Percentiles rank a stretch among this genome's conserved stretches.
phyloP scores from a whole-genome alignment of 805 yeast species.

The Candida coleopterorum region DNA sequence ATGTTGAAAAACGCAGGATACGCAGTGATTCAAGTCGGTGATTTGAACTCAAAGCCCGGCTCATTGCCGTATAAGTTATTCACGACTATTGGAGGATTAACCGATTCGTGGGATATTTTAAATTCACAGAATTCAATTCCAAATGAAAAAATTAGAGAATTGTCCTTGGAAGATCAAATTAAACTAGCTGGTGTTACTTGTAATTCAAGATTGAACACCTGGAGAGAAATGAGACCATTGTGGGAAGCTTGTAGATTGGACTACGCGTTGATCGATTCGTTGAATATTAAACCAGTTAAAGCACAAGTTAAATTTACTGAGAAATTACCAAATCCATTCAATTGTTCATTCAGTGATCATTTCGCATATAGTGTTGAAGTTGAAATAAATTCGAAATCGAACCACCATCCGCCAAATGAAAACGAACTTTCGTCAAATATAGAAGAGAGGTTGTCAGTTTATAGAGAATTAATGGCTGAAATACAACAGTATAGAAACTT shows the following conservation, averaged over 20 bases:
- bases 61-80: constrained; percentile 75
- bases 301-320: constrained; percentile 78
- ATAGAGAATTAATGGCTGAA: constrained; percentile 26
- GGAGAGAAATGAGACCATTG: constrained; percentile 56
- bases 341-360: constrained; percentile 82
- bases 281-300: constrained; percentile 46
- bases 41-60: constrained; percentile 84
- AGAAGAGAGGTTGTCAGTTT: constrained; percentile 27
- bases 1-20: constrained; percentile 69
- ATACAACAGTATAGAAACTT: constrained; percentile 34
- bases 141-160: constrained; percentile 17
- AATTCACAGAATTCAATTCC: constrained; percentile 22
- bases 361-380: constrained; percentile 63
- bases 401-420: constrained; percentile 4
- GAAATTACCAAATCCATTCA: constrained; percentile 44
- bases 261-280: constrained; percentile 73
- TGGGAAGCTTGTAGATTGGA: constrained; percentile 85
- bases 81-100: constrained; percentile 60
- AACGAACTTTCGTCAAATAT: background rate
- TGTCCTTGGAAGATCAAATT: constrained; percentile 51
- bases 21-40: constrained; percentile 88
- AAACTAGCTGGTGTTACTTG: constrained; percentile 80
- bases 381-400: constrained; percentile 12
- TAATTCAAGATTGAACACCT: constrained; percentile 81
- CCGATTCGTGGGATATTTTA: constrained; percentile 77